Percentiles rank a stretch among this genome's conserved stretches.
Conservation (phyloP, 2,329 filamentous ascomycete species). For the Aspergillus cejpii region DNA sequence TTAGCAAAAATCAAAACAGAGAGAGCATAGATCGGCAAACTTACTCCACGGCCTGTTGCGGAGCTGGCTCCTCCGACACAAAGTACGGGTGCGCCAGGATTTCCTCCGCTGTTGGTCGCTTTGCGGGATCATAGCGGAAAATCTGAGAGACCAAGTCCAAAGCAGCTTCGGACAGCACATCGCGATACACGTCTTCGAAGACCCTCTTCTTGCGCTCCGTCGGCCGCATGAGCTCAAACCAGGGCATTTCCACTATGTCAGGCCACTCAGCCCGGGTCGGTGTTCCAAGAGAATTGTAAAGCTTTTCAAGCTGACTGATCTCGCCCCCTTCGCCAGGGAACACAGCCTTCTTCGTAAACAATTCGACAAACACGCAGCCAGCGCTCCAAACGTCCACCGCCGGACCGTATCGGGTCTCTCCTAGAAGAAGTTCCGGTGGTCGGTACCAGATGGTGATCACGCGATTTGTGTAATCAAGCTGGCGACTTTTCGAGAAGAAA, state of each 20-base stretch:
- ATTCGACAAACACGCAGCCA: conserved; percentile 92
- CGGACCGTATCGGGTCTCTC: conserved; percentile 83
- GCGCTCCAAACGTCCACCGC: conserved; percentile 96
- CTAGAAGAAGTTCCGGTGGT: conserved; percentile 80
- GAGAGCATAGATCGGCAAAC: conserved; percentile 34
- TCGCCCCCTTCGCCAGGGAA: conserved; percentile 96
- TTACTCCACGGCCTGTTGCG: conserved; percentile 74
- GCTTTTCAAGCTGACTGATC: conserved; percentile 90
- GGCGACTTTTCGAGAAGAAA: conserved; percentile 87
- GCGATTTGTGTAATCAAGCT: conserved; percentile 94
- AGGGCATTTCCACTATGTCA: conserved; percentile 83
- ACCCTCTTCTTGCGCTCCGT: conserved; percentile 63
- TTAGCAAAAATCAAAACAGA: conserved; percentile 6
- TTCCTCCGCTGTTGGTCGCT: conserved; percentile 74
- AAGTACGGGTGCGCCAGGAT: conserved; percentile 88
- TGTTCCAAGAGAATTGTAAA: conserved; percentile 88
- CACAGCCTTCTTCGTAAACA: conserved; percentile 87
- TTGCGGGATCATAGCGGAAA: conserved; percentile 81
- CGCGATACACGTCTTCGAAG: conserved; percentile 77
- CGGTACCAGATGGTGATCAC: conserved; percentile 99
- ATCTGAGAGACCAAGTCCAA: conserved; percentile 77
- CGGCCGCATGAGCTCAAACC: conserved; percentile 88
- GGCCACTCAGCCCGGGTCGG: conserved; percentile 83
- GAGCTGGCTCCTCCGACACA: conserved; percentile 66
- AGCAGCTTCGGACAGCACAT: conserved; percentile 68